Evolutionary conservation across 108 stramenopile genomes (phyloP).

Genomic region (Cyclotella cryptica): DNA sequence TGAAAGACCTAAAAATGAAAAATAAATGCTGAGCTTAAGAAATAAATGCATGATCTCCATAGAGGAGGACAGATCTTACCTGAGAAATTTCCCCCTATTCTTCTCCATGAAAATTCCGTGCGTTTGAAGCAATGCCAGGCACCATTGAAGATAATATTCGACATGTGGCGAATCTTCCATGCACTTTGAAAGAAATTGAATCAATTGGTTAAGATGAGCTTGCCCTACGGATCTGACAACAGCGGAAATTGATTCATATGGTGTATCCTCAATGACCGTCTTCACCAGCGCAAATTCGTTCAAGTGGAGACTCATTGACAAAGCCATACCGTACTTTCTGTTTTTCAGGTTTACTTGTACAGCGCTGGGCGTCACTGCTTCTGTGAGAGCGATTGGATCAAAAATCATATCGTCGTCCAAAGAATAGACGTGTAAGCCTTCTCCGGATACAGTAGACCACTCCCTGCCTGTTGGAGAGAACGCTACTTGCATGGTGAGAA

Average conservation of each 20-base stretch:
- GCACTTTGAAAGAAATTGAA: constrained; percentile 79
- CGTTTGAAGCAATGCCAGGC: constrained; percentile 73
- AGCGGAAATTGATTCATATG: constrained; percentile 73
- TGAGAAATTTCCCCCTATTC: constrained; percentile 64
- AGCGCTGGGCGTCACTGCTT: constrained; percentile 83
- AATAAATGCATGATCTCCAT: background rate
- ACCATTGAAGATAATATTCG: constrained; percentile 90
- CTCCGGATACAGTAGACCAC: constrained; percentile 89
- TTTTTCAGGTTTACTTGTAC: constrained; percentile 69
- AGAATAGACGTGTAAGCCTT: constrained; percentile 91
- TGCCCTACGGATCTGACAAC: constrained; percentile 78
- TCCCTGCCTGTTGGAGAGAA: constrained; percentile 91
- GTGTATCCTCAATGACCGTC: constrained; percentile 82
- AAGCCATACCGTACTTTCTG: constrained; percentile 73
- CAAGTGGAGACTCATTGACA: constrained; percentile 86
- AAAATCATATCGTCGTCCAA: constrained; percentile 94
- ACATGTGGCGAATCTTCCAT: constrained; percentile 88
- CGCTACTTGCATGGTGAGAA: constrained; percentile 80
- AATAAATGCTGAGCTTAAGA: background rate
- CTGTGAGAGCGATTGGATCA: constrained; percentile 90
- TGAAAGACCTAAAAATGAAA: constrained; percentile 74
- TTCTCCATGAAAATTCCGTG: constrained; percentile 88
- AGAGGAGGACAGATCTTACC: background rate
- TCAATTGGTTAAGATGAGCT: constrained; percentile 76
- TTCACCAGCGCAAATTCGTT: constrained; percentile 84